A percentile compares a stretch with the other conserved stretches of the same genome.
Evolutionary conservation across 345 rosid species (phyloP).

Genomic region (Euphorbia peplus): DNA sequence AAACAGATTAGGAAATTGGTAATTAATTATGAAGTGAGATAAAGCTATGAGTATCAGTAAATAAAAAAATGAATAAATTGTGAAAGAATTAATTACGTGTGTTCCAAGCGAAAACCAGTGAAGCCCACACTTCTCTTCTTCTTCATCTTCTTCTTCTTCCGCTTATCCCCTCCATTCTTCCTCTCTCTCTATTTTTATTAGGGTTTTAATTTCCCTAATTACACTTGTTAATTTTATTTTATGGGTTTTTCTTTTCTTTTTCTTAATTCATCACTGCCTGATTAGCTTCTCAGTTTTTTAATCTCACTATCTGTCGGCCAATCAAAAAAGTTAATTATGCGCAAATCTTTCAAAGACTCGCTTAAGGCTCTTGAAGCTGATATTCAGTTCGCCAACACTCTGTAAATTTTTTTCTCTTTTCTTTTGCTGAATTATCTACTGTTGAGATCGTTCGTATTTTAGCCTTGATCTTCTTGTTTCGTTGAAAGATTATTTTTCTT

Average conservation of each 20-base stretch:
- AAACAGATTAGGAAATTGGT: not conserved
- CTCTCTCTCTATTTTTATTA: not conserved
- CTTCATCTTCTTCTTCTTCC: constrained; percentile 9
- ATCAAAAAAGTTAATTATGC: constrained; percentile 41
- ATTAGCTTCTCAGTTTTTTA: constrained; percentile 7
- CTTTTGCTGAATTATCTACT: not conserved
- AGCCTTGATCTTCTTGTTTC: not conserved
- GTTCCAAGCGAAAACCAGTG: constrained; percentile 56
- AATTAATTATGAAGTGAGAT: too few species aligned
- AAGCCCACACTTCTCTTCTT: not conserved
- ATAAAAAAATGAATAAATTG: too few species aligned
- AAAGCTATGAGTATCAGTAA: too few species aligned
- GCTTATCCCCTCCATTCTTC: constrained; percentile 4
- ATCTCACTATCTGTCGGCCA: constrained; percentile 22
- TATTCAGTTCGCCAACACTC: constrained; percentile 93
- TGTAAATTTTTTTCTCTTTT: constrained; percentile 41
- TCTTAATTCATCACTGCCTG: constrained; percentile 9
- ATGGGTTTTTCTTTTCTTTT: constrained; percentile 8
- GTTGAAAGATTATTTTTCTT: not conserved
- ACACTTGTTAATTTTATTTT: not conserved
- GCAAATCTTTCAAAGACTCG: constrained; percentile 94
- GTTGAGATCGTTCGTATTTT: not conserved
- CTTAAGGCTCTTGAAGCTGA: constrained; percentile 98
- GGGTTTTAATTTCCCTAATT: not conserved
- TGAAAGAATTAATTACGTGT: constrained; percentile 50